Conservation (phyloP, 768 basidiomycete genomes). For the Mycena crocata region DNA sequence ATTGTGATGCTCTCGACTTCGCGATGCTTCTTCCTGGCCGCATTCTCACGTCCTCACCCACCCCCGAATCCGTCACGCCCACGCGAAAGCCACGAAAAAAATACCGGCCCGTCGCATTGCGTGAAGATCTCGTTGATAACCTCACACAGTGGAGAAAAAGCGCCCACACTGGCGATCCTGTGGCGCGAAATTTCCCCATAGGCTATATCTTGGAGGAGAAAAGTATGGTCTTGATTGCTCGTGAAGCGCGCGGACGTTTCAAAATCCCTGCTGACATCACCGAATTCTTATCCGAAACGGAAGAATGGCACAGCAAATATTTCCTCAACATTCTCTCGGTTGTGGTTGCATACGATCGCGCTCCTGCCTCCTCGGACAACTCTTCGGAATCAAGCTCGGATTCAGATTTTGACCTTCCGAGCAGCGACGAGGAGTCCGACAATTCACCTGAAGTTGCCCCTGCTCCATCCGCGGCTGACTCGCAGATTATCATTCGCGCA, state of each 20-base stretch:
- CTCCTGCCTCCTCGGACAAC: not conserved
- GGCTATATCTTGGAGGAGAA: not conserved
- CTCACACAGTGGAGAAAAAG: not conserved
- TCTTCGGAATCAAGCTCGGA: not conserved
- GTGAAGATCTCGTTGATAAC: not conserved
- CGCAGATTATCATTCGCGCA: too few relatives aligned
- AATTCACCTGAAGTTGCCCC: too few relatives aligned
- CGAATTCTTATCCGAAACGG: not conserved
- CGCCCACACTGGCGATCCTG: not conserved
- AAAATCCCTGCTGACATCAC: not conserved
- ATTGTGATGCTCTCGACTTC: not conserved
- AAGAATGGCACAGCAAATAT: conserved; percentile 6
- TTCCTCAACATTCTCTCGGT: not conserved
- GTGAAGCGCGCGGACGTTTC: not conserved
- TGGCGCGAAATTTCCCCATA: not conserved
- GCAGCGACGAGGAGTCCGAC: too few relatives aligned
- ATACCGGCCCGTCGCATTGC: not conserved
- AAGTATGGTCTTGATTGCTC: not conserved
- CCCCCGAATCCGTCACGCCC: not conserved
- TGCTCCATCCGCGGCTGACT: too few relatives aligned
- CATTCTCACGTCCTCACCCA: not conserved
- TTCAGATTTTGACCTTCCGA: not conserved
- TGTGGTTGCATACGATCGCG: not conserved
- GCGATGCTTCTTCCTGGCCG: not conserved
- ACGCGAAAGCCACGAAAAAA: not conserved